phyloP scores from a whole-genome alignment of 2,329 filamentous ascomycete genomes.

The Emericellopsis atlantica region DNA sequence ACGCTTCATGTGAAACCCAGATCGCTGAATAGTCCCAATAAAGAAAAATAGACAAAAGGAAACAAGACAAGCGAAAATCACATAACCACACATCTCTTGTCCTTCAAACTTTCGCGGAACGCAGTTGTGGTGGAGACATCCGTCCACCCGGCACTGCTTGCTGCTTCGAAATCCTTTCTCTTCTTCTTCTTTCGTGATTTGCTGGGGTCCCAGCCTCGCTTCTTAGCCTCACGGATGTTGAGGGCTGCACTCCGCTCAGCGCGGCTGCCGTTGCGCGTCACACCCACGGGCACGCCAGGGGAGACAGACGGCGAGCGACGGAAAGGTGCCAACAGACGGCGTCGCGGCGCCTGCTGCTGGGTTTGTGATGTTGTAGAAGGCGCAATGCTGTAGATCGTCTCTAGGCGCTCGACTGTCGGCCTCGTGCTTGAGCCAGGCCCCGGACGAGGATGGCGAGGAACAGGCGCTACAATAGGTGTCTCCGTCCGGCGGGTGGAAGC shows the following conservation, averaged over 20 bases:
- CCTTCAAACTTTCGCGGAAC: constrained; percentile 25
- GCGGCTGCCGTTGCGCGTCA: constrained; percentile 37
- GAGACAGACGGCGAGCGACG: constrained; percentile 20
- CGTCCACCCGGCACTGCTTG: constrained; percentile 38
- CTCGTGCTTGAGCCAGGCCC: constrained; percentile 17
- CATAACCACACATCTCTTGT: constrained; percentile 41
- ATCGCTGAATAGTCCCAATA: not conserved
- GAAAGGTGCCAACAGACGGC: constrained; percentile 16
- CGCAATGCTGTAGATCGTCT: constrained; percentile 36
- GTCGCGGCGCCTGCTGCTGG: not conserved
- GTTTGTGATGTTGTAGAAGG: constrained; percentile 1
- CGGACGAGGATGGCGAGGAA: constrained; percentile 36
- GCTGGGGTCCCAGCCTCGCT: constrained; percentile 39
- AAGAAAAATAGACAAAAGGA: not conserved
- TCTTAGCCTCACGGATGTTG: constrained; percentile 49
- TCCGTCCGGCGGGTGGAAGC: constrained; percentile 20
- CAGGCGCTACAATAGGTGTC: constrained; percentile 37
- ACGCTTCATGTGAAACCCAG: not conserved
- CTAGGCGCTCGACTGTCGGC: constrained; percentile 38
- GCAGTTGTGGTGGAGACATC: constrained; percentile 26
- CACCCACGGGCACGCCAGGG: constrained; percentile 15
- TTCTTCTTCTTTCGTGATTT: constrained; percentile 24
- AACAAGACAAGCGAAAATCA: constrained; percentile 12
- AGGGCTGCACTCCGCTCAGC: constrained; percentile 48
- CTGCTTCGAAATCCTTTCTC: constrained; percentile 20